phyloP scores from a whole-genome alignment of 768 basidiomycete genomes.

The Leccinum variicolor region DNA sequence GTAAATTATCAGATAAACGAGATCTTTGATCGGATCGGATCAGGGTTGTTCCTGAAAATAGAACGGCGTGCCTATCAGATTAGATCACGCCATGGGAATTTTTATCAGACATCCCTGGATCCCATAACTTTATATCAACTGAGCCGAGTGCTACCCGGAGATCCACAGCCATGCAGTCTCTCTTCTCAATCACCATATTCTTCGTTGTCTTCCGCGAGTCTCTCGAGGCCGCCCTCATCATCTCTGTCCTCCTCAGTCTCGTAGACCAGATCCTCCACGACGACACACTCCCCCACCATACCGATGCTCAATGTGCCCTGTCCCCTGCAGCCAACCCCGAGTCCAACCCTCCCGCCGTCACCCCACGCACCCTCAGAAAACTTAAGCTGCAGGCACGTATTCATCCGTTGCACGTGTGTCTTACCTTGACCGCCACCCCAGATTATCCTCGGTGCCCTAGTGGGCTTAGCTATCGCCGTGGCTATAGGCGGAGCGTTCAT shows the following conservation, averaged over 20 bases:
- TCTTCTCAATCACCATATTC: conserved; percentile 92
- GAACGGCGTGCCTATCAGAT: not conserved
- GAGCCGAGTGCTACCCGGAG: not conserved
- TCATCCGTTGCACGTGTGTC: not conserved
- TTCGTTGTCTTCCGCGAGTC: conserved; percentile 97
- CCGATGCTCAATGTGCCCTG: not conserved
- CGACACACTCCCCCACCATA: not conserved
- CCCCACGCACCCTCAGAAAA: conserved; percentile 54
- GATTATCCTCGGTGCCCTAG: conserved; percentile 72
- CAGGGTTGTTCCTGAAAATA: not conserved
- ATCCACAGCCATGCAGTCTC: conserved; percentile 31
- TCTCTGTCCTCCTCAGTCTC: conserved; percentile 87
- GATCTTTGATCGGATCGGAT: not conserved
- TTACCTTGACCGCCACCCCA: conserved; percentile 23
- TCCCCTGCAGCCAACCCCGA: conserved; percentile 7
- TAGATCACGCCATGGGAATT: not conserved
- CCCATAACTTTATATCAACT: not conserved
- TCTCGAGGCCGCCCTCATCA: conserved; percentile 87
- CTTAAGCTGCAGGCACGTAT: conserved; percentile 60
- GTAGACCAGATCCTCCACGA: conserved; percentile 78
- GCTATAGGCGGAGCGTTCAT: conserved; percentile 91
- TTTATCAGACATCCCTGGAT: conserved; percentile 6
- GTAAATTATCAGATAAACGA: conserved; percentile 8
- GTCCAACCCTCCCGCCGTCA: conserved; percentile 27
- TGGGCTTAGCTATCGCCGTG: conserved; percentile 76